These are phyloP conservation scores for Fusarium bactridioides DNA, from an alignment of 2,329 filamentous ascomycete genomes.

Conservation along the genomic window DNA sequence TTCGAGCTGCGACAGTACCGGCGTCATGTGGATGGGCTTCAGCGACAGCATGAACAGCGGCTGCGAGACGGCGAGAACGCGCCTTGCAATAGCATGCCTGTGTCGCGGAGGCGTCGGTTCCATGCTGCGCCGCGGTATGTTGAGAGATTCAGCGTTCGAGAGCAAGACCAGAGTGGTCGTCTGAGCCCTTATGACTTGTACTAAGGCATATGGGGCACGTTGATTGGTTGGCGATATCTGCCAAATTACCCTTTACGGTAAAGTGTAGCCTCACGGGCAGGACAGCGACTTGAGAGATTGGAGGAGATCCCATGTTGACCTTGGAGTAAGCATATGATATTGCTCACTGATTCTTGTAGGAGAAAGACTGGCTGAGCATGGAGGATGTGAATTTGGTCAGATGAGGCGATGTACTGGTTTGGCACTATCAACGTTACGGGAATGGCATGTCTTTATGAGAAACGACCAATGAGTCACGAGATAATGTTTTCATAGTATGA, in stretches of 20 bases:
- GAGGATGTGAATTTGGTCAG: fast-evolving
- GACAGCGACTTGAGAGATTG: background rate
- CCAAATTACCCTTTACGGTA: fast-evolving
- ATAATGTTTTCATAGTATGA: background rate
- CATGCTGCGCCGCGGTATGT: background rate
- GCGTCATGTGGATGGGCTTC: background rate
- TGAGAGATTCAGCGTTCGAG: background rate
- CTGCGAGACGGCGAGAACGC: background rate
- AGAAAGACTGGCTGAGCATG: background rate
- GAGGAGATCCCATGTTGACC: fast-evolving
- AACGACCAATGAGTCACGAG: background rate
- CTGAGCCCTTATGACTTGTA: background rate
- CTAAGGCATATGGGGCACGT: too few species aligned
- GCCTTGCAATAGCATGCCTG: background rate
- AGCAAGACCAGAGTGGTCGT: fast-evolving
- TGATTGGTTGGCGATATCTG: background rate
- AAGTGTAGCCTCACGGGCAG: background rate
- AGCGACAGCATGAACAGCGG: background rate
- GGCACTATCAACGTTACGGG: background rate
- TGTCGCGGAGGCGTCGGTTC: fast-evolving
- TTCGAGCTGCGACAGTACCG: background rate
- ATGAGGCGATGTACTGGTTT: background rate
- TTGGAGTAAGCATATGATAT: background rate
- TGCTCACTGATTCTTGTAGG: fast-evolving
- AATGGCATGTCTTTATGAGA: background rate